Base-by-base conservation (phyloP, 345 rosid genomes). In the Capsella bursapastoris region DNA sequence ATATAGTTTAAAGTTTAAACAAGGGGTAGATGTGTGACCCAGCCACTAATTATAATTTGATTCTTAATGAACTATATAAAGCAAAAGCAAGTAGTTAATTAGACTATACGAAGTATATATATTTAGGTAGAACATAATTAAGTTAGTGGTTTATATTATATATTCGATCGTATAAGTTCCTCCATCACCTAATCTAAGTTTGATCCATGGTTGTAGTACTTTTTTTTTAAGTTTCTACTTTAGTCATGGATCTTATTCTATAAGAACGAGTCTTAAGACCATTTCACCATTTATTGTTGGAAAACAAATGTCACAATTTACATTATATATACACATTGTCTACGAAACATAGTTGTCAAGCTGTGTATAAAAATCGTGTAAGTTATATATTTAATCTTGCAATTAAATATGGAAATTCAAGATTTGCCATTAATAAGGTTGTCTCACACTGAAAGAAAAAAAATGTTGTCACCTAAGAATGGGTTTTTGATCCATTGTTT, bases 1-100 rank as follows among this genome's bases (percentile, higher is more conserved):
- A 6, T 59, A 31, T n/a, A 22, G 25, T 22, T 22, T 22, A 22
- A 22, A 22, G 43, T 66, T 40, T 22, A 28, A 60, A 34, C 27
- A 35, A 53, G 28, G 41, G 62, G 74, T 55, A 47, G 79, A 76
- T 53, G 75, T 76, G 65, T 10, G 43, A 69, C 70, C 58, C 14
- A 47, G 43, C 58, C 70, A 76, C 69, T 75, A 29, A 44, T 53
- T 32, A 11, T 6, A 15, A 43, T 68, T 60, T 60, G 63, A 68
- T 75, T 52, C 68, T 44, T 38, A 4, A 57, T 57, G 14, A 66
- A 74, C 29, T 40, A 41, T 40, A 51, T 50, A 57, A 40, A 53
- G 25, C 34, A 53, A 43, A 13, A 43, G 15, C 48, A 43, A 43
- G 48, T 43, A 41, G 11, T 45, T 40, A 41, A 4, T 34, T 6